Evolutionary conservation across 2,329 filamentous ascomycete species (phyloP), one percentile per base, ranked within the genome.

Genomic region (Laburnicola sp.): DNA sequence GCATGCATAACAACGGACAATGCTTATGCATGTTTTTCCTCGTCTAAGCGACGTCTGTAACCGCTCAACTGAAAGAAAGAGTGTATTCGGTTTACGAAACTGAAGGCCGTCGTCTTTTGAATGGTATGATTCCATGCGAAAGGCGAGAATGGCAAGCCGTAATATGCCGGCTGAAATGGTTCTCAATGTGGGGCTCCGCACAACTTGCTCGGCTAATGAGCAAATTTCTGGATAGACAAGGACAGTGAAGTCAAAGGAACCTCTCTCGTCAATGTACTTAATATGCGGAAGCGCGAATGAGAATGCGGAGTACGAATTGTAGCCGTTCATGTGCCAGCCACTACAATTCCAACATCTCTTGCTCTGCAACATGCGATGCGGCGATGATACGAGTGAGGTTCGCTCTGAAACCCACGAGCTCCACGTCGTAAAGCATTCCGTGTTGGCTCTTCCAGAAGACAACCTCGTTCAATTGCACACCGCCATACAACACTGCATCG

Each of bases 361-460:
- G 26, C 23, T 45, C 38, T 35, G 31, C 32, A n/a, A 26, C 6
- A 1, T 38, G n/a, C 11, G 38, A 35, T n/a, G 22, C 34, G 6
- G 46, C 22, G 31, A 54, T 46, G 9, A 54, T 54, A 27, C 58
- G 52, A 11, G 56, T 64, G 23, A 70, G 32, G 22, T 64, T 70
- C 1, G 64, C 60, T 26, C 68, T 55, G 38, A 73, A 74, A 2
- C 62, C 72, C 16, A 65, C 58, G 6, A 73, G 50, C 46, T 74
- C 69, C 3, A 74, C 39, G 16, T 45, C 62, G 2, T 61, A 50
- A n/a, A 64, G 60, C 2, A 34, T 28, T 0, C 49, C 55, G 6
- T 49, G 50, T 8, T 63, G 53, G 1, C 45, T 55, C 22, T 62
- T 56, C 72, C 73, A 75, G 42, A 76, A 73, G 0, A 72, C 63